Conservation (phyloP, 2,329 filamentous ascomycete genomes). For the Aspergillus phoenicis region DNA sequence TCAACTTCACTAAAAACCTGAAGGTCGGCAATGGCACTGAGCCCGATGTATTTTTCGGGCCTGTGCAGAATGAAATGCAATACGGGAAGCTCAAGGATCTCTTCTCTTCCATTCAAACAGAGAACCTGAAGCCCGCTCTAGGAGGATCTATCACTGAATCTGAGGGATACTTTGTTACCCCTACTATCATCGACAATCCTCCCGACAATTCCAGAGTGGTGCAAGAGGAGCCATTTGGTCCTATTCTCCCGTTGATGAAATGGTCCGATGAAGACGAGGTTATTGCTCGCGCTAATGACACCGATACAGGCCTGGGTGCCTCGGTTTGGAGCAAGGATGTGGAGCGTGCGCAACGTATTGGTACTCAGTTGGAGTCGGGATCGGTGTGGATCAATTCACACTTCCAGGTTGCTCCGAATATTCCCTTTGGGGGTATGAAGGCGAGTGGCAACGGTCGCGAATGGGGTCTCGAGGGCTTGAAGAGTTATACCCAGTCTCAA, state of each 20-base stretch:
- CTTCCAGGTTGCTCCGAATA: conserved; percentile 4
- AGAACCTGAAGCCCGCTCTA: conserved; percentile 54
- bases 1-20: conserved; percentile 44
- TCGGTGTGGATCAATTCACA: conserved; percentile 9
- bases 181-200: conserved; percentile 59
- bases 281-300: conserved; percentile 55
- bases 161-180: conserved; percentile 58
- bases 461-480: conserved; percentile 8
- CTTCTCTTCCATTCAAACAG: conserved; percentile 57
- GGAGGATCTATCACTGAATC: conserved; percentile 46
- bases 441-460: conserved; percentile 1
- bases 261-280: conserved; percentile 63
- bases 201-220: conserved; percentile 57
- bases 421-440: conserved; percentile 6
- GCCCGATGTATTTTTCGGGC: conserved; percentile 54
- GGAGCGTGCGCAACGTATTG: conserved; percentile 8
- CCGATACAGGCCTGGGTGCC: conserved; percentile 55
- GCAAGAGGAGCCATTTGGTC: conserved; percentile 62
- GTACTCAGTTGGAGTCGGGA: not conserved
- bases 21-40: conserved; percentile 39
- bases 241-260: conserved; percentile 62
- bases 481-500: conserved; percentile 7
- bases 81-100: conserved; percentile 61
- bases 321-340: conserved; percentile 60
- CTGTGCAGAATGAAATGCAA: conserved; percentile 65